Evolutionary conservation across 768 basidiomycete species (phyloP), one percentile per base, ranked within the genome.

Genomic region (Tephrocybe sp.): DNA sequence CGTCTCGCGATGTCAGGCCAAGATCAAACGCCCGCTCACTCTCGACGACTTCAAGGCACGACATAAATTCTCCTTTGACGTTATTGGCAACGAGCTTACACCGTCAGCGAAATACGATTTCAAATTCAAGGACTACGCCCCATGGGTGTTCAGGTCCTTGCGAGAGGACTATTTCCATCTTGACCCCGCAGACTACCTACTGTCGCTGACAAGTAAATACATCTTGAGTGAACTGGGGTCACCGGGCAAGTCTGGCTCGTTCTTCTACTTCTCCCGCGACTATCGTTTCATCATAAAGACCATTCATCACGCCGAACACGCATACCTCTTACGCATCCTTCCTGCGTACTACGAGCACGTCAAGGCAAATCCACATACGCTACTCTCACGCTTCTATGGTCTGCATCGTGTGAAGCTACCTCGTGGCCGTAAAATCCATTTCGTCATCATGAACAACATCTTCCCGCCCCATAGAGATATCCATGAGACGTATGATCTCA

Each of bases 251-350:
- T 94, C 92, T 1, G 97, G 97, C 24, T 94, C 91, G 12, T 99
- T 99, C 73, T 99, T 99, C 76, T 99, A 98, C 71, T 98, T 97
- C 66, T 97, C 94, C 5, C 80, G 94, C 34, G 95, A 99, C 73
- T 99, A 98, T 63, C 88, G 95, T 2, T 99, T 97, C 75, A 99
- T 99, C 72, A 98, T 99, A 82, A 99, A 99, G 71, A 99, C 95
- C 15, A 97, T 99, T 54, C 90, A 84, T 12, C 92, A 94, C 61
- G 78, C 82, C 29, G 97, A 99, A 64, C 94, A 97, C 76, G 90
- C 91, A 65, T 98, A 94, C 67, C 77, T 99, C 1, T 79, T 94
- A 19, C 76, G 75, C 9, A 90, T 97, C 56, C 79, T 99, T 41
- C 83, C 80, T 58, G 69, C 83, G 38, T 98, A 98, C 67, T 82